phyloP scores from a whole-genome alignment of 2,329 filamentous ascomycete genomes.

The Beauveria sp. region DNA sequence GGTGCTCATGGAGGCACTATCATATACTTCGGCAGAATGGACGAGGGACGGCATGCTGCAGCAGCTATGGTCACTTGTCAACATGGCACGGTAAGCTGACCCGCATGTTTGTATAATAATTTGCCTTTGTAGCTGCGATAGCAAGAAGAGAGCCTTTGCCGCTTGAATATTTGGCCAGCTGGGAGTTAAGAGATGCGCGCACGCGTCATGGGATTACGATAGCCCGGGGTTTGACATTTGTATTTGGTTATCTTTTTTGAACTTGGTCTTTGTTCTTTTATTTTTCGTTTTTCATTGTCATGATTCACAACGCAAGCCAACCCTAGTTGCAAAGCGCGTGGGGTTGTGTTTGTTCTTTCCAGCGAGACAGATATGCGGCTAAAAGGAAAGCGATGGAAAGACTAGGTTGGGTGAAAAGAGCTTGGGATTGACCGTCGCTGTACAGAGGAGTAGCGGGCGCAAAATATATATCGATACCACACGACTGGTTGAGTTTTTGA shows the following conservation, averaged over 20 bases:
- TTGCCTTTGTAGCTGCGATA: not conserved
- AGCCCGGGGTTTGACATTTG: conserved; percentile 5
- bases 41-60: conserved; percentile 59
- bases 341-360: not conserved
- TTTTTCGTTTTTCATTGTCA: not conserved
- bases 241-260: not conserved
- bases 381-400: conserved; percentile 12
- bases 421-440: conserved; percentile 12
- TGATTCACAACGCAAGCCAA: conserved; percentile 2
- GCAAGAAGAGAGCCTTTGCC: not conserved
- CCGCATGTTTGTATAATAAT: conserved; percentile 28
- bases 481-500: conserved; percentile 7
- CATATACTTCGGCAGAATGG: conserved; percentile 55
- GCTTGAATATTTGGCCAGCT: not conserved
- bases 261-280: not conserved
- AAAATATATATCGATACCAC: conserved; percentile 21
- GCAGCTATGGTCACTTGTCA: conserved; percentile 54
- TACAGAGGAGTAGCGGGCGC: conserved; percentile 18
- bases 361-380: conserved; percentile 1
- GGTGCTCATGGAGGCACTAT: conserved; percentile 57
- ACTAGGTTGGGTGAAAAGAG: not conserved
- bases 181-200: conserved; percentile 1
- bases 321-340: not conserved
- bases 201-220: conserved; percentile 6
- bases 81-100: conserved; percentile 60